Evolutionary conservation across 139 green algal genomes (phyloP).

Genomic region (Limnomonas spitsbergensis): DNA sequence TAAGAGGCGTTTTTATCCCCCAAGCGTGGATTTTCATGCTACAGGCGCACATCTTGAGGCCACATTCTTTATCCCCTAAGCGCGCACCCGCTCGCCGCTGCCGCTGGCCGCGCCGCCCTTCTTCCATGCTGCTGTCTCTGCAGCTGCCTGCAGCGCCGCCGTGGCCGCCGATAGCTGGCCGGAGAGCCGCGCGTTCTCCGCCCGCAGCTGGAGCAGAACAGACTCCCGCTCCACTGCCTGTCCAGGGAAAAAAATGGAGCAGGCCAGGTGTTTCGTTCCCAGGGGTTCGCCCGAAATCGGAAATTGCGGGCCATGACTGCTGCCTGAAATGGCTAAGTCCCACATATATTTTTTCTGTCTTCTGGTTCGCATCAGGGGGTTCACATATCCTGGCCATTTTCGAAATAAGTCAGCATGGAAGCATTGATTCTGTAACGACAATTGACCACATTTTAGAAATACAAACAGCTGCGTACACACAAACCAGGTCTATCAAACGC

Average conservation of each 20-base stretch:
- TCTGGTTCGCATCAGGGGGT: too few species aligned
- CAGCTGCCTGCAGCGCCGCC: neutral
- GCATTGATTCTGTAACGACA: too few species aligned
- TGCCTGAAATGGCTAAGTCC: too few species aligned
- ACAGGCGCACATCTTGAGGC: neutral
- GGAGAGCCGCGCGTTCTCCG: slow-evolving; percentile 8
- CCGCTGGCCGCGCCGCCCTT: neutral
- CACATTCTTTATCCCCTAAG: neutral
- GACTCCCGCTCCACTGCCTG: neutral
- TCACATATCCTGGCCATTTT: too few species aligned
- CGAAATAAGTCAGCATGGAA: too few species aligned
- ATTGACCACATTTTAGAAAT: too few species aligned
- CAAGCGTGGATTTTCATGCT: neutral
- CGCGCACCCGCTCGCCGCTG: neutral
- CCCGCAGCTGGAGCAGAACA: neutral
- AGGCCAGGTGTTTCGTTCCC: neutral
- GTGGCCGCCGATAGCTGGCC: slow-evolving; percentile 4
- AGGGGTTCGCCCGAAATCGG: neutral
- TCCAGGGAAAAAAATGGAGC: neutral
- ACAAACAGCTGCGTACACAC: too few species aligned
- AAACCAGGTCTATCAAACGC: too few species aligned
- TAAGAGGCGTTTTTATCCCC: neutral
- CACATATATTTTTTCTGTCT: too few species aligned
- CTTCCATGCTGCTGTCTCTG: neutral
- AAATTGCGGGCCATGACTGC: neutral